Evolutionary conservation across 169 alveolate species (phyloP).

Genomic region (Plasmodium sp.): DNA sequence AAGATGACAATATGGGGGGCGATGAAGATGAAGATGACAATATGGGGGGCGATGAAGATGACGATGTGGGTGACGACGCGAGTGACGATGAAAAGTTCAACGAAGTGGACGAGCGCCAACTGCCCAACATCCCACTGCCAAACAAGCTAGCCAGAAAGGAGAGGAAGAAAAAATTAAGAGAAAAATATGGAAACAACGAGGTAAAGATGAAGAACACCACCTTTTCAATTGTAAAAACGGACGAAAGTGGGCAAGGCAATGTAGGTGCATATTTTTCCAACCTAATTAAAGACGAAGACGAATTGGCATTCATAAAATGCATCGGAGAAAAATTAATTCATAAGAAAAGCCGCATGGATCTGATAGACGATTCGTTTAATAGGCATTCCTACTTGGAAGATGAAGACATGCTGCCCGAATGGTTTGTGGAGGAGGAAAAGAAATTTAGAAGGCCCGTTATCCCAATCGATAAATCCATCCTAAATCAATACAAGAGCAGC

Average conservation of each 20-base stretch:
- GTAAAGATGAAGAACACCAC: slow-evolving; percentile 64
- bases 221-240: slow-evolving; percentile 65
- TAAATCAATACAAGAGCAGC: slow-evolving; percentile 93
- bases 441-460: slow-evolving; percentile 92
- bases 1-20: no score
- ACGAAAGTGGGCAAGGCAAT: slow-evolving; percentile 27
- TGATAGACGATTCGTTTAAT: slow-evolving; percentile 95
- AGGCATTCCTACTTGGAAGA: slow-evolving; percentile 93
- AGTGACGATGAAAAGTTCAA: slow-evolving; percentile 31
- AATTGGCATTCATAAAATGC: slow-evolving; percentile 75
- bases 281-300: slow-evolving; percentile 78
- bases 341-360: slow-evolving; percentile 93
- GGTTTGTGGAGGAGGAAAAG: slow-evolving; percentile 98
- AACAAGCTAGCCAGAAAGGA: slow-evolving; percentile 69
- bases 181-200: slow-evolving; percentile 65
- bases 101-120: slow-evolving; percentile 23
- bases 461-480: slow-evolving; percentile 96
- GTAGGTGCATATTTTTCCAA: slow-evolving; percentile 45
- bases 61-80: background rate
- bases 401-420: slow-evolving; percentile 93
- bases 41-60: background rate
- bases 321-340: slow-evolving; percentile 85
- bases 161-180: slow-evolving; percentile 67
- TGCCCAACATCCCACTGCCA: slow-evolving; percentile 73
- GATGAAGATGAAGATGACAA: background rate